Evolutionary conservation across 2,329 filamentous ascomycete species (phyloP), one percentile per base, ranked within the genome.

Genomic region (Fusarium mexicanum): DNA sequence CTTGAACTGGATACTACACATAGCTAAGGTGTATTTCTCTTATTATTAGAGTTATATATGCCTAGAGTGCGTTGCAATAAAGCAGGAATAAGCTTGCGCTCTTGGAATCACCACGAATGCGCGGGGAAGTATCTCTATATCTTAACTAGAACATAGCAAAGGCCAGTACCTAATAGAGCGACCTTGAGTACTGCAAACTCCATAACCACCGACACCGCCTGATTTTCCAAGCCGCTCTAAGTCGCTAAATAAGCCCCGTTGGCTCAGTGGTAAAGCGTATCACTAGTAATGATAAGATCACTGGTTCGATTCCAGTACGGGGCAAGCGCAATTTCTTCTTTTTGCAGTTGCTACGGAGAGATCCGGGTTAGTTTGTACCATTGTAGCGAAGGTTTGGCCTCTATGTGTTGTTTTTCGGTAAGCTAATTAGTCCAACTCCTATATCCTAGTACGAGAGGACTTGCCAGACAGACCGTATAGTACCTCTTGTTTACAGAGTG

Each of bases 251-350:
- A 53, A 37, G 50, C 50, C 50, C 50, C 50, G 50, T 53, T 53
- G 50, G 50, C 50, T 53, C 50, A 53, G 50, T 53, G 50, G 50
- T 53, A 53, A 53, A 53, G 50, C 50, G 50, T 53, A 53, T 53
- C 50, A 53, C 50, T 53, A 53, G 50, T 53, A 53, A 53, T 53
- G 50, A 53, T 53, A 53, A 53, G 50, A 53, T 53, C 50, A 53
- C 48, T 53, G 50, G 50, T 53, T 53, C 50, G 50, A 37, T 53
- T 53, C 50, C 50, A 53, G 50, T 53, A 53, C 50, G 50, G 50
- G 50, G 50, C 50, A 53, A 35, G 47, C 29, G 22, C 5, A 12
- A 0, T 5, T 0, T 7, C 0, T 33, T 8, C 22, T 50, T 53
- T 53, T 53, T 53, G 31, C n/a, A 16, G 8, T 11, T 24, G 11